phyloP scores from a whole-genome alignment of 495 filamentous ascomycete genomes.

The Trichoderma orchidacearum region DNA sequence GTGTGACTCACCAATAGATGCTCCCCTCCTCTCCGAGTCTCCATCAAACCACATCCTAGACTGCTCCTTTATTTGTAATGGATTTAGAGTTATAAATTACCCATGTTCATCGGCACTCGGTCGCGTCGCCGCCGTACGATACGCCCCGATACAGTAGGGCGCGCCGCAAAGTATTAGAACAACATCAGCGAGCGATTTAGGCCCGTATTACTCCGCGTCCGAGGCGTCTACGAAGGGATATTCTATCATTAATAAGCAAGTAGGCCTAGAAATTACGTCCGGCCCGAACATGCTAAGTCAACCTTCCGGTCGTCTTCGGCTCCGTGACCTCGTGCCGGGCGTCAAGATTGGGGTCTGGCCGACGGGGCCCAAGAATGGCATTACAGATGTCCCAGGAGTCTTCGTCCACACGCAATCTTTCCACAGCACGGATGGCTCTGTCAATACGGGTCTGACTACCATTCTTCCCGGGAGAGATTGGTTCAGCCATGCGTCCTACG shows the following conservation, averaged over 20 bases:
- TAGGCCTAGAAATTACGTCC: background rate
- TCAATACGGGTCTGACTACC: constrained; percentile 36
- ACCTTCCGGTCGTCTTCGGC: background rate
- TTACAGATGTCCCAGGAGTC: constrained; percentile 38
- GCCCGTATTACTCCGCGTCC: background rate
- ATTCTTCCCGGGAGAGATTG: constrained; percentile 35
- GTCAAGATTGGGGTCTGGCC: constrained; percentile 21
- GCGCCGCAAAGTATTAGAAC: too few species aligned
- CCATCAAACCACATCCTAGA: too few species aligned
- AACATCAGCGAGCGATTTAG: too few species aligned
- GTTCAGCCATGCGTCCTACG: constrained; percentile 33
- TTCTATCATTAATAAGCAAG: too few species aligned
- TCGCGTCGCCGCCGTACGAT: too few species aligned
- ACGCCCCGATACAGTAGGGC: too few species aligned
- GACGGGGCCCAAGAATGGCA: constrained; percentile 31
- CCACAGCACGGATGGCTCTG: constrained; percentile 6
- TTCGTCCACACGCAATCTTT: constrained; percentile 32
- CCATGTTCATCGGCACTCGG: too few species aligned
- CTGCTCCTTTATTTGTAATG: too few species aligned
- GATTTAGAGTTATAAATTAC: too few species aligned
- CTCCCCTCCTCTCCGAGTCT: too few species aligned
- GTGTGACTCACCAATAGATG: too few species aligned
- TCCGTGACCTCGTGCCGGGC: constrained; percentile 28
- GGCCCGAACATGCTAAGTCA: background rate
- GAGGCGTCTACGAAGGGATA: too few species aligned